Evolutionary conservation across 108 stramenopile genomes (phyloP), one percentile per base, ranked within the genome.

Genomic region (Discostella stelligeroides): DNA sequence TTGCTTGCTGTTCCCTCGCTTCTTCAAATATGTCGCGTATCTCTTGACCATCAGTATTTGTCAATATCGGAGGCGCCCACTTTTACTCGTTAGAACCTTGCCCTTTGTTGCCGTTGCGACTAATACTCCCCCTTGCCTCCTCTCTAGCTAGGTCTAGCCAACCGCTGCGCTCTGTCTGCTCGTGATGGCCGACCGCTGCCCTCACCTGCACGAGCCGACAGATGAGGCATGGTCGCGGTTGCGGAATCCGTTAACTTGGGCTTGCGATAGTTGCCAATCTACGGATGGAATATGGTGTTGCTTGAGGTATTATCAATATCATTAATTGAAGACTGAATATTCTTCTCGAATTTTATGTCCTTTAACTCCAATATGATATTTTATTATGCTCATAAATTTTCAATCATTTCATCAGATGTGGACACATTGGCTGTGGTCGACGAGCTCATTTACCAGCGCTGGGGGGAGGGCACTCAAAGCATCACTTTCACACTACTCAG

Each of bases 211-310:
- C 42, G 54, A 70, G 49, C 79, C 79, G 14, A 75, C 79, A 17
- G 28, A 54, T 11, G 51, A 68, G 14, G 79, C 79, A 18, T 75
- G 67, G 68, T 34, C 59, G 21, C 58, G 73, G n/a, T 42, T 80
- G 37, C 57, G 78, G 23, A 55, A 80, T 46, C 79, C 79, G 9
- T 34, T 77, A 25, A 28, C n/a, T 30, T 81, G 80, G 80, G 62
- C 61, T 4, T 75, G 80, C 30, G 72, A 71, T 39, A 76, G 69
- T 43, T 81, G 80, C 34, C 38, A 41, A 18, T 81, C 80, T 14
- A 81, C 80, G 18, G 80, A 81, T 47, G 80, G 80, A 34, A 70
- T 81, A 18, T 75, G 80, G 80, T 62, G 70, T 13, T 81, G 74
- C 49, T 60, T 81, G 60, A 70, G 63, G 72, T 73, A n/a, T n/a